These are phyloP conservation scores for Stephanodiscus minutulus DNA, from an alignment of 108 stramenopile genomes.

Conservation along the genomic window DNA sequence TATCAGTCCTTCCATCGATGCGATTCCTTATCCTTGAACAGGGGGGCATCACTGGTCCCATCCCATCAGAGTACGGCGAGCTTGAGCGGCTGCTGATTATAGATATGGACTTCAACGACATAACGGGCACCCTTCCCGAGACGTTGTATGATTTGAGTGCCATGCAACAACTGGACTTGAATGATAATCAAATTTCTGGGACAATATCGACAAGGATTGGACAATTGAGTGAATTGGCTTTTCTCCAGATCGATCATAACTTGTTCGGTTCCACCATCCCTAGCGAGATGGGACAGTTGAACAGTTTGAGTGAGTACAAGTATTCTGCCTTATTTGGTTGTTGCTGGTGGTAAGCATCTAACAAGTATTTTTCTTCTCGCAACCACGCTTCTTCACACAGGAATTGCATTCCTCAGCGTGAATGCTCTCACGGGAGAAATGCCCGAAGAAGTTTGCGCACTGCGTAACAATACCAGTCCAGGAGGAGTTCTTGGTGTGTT, in stretches of 20 bases:
- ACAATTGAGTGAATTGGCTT: slow-evolving; percentile 43
- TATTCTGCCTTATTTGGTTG: too few species aligned
- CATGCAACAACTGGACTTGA: slow-evolving; percentile 70
- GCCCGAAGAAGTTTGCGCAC: slow-evolving; percentile 34
- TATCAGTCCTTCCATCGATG: slow-evolving; percentile 44
- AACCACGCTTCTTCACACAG: slow-evolving; percentile 4
- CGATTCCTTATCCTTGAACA: slow-evolving; percentile 61
- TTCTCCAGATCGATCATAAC: slow-evolving; percentile 73
- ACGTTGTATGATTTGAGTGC: slow-evolving; percentile 48
- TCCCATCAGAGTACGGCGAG: slow-evolving; percentile 50
- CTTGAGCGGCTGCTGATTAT: slow-evolving; percentile 41
- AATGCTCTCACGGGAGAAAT: slow-evolving; percentile 22
- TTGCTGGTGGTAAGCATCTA: not conserved
- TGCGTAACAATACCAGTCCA: slow-evolving; percentile 28
- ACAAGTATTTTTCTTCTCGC: not conserved
- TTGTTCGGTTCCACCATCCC: slow-evolving; percentile 61
- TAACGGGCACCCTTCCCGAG: slow-evolving; percentile 58
- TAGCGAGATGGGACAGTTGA: slow-evolving; percentile 28
- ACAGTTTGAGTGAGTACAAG: slow-evolving; percentile 21
- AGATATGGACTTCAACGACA: slow-evolving; percentile 70
- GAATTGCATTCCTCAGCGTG: slow-evolving; percentile 37
- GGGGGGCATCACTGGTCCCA: slow-evolving; percentile 60
- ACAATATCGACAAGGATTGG: slow-evolving; percentile 61
- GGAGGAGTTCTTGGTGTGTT: slow-evolving; percentile 36
- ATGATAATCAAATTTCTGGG: slow-evolving; percentile 70